Percentiles rank a stretch among this genome's conserved stretches.
Conservation (phyloP, 2,329 filamentous ascomycete species). For the Stylonectria norvegica region DNA sequence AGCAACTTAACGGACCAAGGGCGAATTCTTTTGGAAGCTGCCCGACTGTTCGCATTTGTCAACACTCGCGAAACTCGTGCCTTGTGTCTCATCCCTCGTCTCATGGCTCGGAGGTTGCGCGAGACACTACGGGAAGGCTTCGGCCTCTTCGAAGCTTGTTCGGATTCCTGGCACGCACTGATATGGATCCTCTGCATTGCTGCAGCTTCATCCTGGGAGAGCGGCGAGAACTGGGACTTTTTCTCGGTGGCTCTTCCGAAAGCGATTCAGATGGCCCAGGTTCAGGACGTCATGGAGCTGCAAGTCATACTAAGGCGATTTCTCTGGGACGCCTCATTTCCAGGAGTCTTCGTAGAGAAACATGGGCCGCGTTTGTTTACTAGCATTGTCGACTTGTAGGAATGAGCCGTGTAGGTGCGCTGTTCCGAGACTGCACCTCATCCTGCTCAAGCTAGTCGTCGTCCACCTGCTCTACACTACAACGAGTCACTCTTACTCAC, state of each 20-base stretch:
- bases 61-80: slow-evolving; percentile 7
- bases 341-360: slow-evolving; percentile 3
- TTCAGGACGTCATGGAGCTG: slow-evolving; percentile 1
- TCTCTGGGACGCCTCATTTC: slow-evolving; percentile 9
- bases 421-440: too few species aligned
- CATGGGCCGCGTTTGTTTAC: slow-evolving; percentile 5
- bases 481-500: too few species aligned
- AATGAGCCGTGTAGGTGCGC: too few species aligned
- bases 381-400: neutral
- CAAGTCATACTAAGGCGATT: slow-evolving; percentile 5
- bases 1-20: slow-evolving; percentile 2
- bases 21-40: slow-evolving; percentile 8
- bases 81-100: neutral
- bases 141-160: neutral
- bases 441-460: too few species aligned
- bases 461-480: too few species aligned
- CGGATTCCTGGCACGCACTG: slow-evolving; percentile 7
- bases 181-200: slow-evolving; percentile 13
- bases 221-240: slow-evolving; percentile 6
- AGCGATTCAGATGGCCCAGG: neutral
- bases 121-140: slow-evolving; percentile 1
- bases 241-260: slow-evolving; percentile 7
- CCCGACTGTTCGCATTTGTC: slow-evolving; percentile 8
- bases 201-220: slow-evolving; percentile 6
- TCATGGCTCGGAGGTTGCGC: slow-evolving; percentile 3